Percentiles rank a stretch among this genome's conserved stretches.
phyloP scores from a whole-genome alignment of 2,329 filamentous ascomycete species.

The Alternaria atra region DNA sequence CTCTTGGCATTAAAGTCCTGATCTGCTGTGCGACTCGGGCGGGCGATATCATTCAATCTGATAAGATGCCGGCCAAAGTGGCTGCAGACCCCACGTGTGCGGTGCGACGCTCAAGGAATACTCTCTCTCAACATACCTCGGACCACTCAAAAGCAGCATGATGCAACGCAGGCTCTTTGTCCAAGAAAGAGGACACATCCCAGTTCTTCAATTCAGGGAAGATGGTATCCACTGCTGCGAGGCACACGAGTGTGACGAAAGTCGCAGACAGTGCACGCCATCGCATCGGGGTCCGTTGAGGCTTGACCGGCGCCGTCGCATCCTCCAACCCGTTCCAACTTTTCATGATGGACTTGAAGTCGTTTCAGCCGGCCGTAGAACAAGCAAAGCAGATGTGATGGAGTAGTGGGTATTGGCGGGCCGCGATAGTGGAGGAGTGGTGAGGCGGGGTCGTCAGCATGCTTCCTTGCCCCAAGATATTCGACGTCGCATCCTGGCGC shows the following conservation, averaged over 20 bases:
- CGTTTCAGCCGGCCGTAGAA: not conserved
- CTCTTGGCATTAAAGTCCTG: not conserved
- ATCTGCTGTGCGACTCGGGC: slow-evolving; percentile 7
- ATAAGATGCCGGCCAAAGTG: slow-evolving; percentile 13
- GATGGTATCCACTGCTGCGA: slow-evolving; percentile 30
- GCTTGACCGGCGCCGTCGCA: slow-evolving; percentile 15
- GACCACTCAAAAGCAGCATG: slow-evolving; percentile 30
- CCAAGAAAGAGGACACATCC: slow-evolving; percentile 9
- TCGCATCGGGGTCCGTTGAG: slow-evolving; percentile 19
- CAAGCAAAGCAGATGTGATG: slow-evolving; percentile 5
- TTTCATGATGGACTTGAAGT: slow-evolving; percentile 30
- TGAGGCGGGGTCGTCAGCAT: slow-evolving; percentile 15
- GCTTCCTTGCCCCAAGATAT: slow-evolving; percentile 4
- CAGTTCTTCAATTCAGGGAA: slow-evolving; percentile 25
- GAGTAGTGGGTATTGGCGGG: slow-evolving; percentile 10
- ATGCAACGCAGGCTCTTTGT: slow-evolving; percentile 3
- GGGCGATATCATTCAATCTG: slow-evolving; percentile 6
- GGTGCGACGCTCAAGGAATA: slow-evolving; percentile 8
- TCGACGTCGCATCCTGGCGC: slow-evolving; percentile 4
- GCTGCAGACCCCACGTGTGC: slow-evolving; percentile 10
- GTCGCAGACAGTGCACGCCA: slow-evolving; percentile 22
- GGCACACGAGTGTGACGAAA: slow-evolving; percentile 27
- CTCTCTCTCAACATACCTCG: slow-evolving; percentile 29
- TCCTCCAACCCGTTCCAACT: slow-evolving; percentile 24
- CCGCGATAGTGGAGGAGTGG: not conserved